Evolutionary conservation across 345 rosid genomes (phyloP).

Genomic region (Gynandropsis gynandra): DNA sequence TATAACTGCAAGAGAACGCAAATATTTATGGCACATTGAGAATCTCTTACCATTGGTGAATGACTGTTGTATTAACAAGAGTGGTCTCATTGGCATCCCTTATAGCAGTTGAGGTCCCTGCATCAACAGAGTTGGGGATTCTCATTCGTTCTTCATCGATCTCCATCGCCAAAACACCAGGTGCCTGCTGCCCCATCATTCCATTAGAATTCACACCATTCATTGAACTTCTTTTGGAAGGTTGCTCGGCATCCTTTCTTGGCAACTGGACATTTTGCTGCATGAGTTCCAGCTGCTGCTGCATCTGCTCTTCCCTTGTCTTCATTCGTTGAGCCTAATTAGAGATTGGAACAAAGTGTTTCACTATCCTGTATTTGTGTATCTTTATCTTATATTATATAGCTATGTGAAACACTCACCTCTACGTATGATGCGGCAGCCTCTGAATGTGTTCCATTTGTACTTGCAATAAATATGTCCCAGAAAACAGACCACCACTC

Average conservation of each 20-base stretch:
- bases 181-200: slow-evolving; percentile 48
- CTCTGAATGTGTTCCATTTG: slow-evolving; percentile 62
- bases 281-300: slow-evolving; percentile 60
- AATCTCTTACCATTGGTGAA: slow-evolving; percentile 42
- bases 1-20: background rate
- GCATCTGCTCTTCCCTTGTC: slow-evolving; percentile 51
- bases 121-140: slow-evolving; percentile 42
- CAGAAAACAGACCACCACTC: slow-evolving; percentile 83
- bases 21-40: slow-evolving; percentile 1
- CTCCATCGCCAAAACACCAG: slow-evolving; percentile 54
- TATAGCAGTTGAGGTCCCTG: slow-evolving; percentile 44
- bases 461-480: slow-evolving; percentile 74
- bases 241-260: slow-evolving; percentile 47
- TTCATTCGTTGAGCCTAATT: slow-evolving; percentile 46
- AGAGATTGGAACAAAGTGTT: no score
- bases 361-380: background rate
- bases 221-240: slow-evolving; percentile 37
- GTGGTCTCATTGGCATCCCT: slow-evolving; percentile 48
- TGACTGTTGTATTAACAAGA: slow-evolving; percentile 38
- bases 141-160: slow-evolving; percentile 56
- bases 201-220: slow-evolving; percentile 46
- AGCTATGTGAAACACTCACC: slow-evolving; percentile 28
- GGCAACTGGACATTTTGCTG: slow-evolving; percentile 54
- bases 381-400: background rate
- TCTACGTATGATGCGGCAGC: slow-evolving; percentile 61